These are phyloP conservation scores for Blepharisma stoltei DNA, from an alignment of 73 alveolate genomes.

Conservation along the genomic window DNA sequence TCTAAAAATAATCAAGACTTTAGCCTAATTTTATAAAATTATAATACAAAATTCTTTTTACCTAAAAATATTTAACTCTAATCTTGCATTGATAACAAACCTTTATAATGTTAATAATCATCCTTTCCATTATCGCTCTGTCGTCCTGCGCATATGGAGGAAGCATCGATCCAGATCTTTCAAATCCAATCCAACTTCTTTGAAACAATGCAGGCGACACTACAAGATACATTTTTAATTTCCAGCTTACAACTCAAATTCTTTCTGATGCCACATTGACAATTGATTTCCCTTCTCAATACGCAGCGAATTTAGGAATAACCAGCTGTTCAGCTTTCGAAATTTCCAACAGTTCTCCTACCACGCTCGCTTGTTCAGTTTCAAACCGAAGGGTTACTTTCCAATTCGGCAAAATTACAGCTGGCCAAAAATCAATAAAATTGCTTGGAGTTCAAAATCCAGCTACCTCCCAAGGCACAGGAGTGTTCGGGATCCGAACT, in stretches of 20 bases:
- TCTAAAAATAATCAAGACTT: too few species aligned
- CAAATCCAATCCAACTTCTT: conserved; percentile 26
- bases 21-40: too few species aligned
- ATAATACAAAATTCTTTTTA: too few species aligned
- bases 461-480: conserved; percentile 25
- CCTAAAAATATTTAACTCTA: too few species aligned
- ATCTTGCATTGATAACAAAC: too few species aligned
- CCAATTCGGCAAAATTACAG: not conserved
- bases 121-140: too few species aligned
- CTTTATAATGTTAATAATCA: too few species aligned
- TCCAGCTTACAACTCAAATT: conserved; percentile 10
- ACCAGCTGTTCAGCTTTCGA: not conserved
- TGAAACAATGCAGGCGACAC: conserved; percentile 17
- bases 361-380: conserved; percentile 20
- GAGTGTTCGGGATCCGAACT: conserved; percentile 15
- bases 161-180: conserved; percentile 8
- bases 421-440: conserved; percentile 4
- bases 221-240: conserved; percentile 13
- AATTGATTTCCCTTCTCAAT: conserved; percentile 32
- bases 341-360: not conserved
- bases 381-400: not conserved
- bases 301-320: conserved; percentile 4
- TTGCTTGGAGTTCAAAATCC: not conserved
- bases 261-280: conserved; percentile 17
- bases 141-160: not conserved